Evolutionary conservation across 768 basidiomycete genomes (phyloP), one percentile per base, ranked within the genome.

Genomic region (Floccularia luteovirens): DNA sequence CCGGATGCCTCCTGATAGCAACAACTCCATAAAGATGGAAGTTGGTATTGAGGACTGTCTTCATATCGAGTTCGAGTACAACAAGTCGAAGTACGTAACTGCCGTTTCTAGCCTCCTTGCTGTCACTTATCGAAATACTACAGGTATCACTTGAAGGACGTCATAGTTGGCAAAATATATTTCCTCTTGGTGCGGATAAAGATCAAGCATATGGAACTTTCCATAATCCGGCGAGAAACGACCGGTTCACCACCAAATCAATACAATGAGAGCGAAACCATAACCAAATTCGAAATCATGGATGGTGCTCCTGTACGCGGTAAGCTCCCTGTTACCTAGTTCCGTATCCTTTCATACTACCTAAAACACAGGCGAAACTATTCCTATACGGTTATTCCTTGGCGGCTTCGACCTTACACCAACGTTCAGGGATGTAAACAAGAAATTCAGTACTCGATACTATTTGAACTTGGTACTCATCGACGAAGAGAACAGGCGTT

Each of bases 251-350:
- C 90, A 2, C 96, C 96, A n/a, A 99, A 98, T 53, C 92, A 93
- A 63, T 98, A 99, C 61, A 99, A 97, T 58, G 94, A 99, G 61
- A 90, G 87, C 53, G 93, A 98, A 58, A 98, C 93, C 5, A 97
- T 99, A 53, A 98, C 96, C 6, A 98, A 98, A 63, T 98, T 97
- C 55, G 96, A 98, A 63, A 96, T 97, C 50, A 96, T 96, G 93
- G 93, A 98, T 58, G 92, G 93, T 2, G 90, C 93, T 5, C 94
- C 94, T 1, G 91, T 97, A n/a, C 74, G 91, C 67, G 90, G 90
- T 86, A 46, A 19, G 21, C 5, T 3, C 13, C 7, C 4, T 33
- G 36, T 34, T 19, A 10, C 33, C n/a, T 5, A 6, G 16, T 5
- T 25, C 11, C 11, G 38, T n/a, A n/a, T 39, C 11, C n/a, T 27